These are phyloP conservation scores for Pyricularia pennisetigena DNA, from an alignment of 2,329 filamentous ascomycete genomes.

Conservation along the genomic window DNA sequence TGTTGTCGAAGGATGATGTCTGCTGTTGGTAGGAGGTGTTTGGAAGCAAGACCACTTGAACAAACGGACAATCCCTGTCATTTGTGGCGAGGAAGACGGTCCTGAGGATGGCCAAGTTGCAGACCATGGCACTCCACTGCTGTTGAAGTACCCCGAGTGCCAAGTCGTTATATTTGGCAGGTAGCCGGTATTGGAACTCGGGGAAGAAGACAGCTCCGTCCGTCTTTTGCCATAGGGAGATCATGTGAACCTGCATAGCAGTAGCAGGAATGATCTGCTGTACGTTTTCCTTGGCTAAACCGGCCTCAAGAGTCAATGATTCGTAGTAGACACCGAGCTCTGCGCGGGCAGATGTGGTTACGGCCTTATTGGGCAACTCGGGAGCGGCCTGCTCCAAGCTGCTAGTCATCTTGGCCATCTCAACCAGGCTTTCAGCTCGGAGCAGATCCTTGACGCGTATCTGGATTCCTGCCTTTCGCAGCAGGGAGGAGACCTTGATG, in stretches of 20 bases:
- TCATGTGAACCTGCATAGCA: constrained; percentile 72
- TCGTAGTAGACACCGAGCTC: not conserved
- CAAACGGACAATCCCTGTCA: constrained; percentile 35
- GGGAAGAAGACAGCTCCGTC: constrained; percentile 62
- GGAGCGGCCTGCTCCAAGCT: not conserved
- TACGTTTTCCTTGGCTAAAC: constrained; percentile 33
- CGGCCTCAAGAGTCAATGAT: constrained; percentile 26
- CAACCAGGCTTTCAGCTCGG: constrained; percentile 49
- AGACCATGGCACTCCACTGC: constrained; percentile 54
- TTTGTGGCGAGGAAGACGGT: constrained; percentile 52
- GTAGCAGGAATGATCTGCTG: constrained; percentile 57
- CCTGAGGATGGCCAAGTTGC: constrained; percentile 53
- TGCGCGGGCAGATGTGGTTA: too few relatives aligned
- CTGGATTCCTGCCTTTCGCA: constrained; percentile 52
- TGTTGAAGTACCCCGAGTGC: constrained; percentile 28
- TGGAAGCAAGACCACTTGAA: constrained; percentile 50
- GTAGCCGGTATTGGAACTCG: constrained; percentile 51
- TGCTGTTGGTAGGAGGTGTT: constrained; percentile 1
- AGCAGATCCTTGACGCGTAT: constrained; percentile 65
- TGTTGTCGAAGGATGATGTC: not conserved
- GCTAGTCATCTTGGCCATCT: constrained; percentile 41
- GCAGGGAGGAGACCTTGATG: constrained; percentile 67
- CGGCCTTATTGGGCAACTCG: not conserved
- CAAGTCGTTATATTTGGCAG: constrained; percentile 8
- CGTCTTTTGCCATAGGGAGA: constrained; percentile 65